phyloP scores from a whole-genome alignment of 345 rosid species.

The Raphanus raphanistrum region DNA sequence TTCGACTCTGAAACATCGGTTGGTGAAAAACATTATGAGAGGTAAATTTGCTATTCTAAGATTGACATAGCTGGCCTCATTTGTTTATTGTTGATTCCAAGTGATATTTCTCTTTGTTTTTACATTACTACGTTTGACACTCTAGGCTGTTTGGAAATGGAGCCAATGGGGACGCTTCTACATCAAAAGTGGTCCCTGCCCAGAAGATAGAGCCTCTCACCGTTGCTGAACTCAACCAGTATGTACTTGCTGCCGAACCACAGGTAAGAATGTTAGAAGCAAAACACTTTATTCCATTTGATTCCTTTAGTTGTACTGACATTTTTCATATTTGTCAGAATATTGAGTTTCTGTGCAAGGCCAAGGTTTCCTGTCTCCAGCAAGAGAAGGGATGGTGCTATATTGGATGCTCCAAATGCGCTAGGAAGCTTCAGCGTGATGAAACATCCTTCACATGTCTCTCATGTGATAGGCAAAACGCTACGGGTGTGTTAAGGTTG shows the following conservation, averaged over 20 bases:
- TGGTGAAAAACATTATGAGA: background rate
- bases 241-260: background rate
- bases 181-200: background rate
- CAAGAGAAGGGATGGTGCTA: no score
- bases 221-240: background rate
- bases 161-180: background rate
- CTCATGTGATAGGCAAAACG: no score
- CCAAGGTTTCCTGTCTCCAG: no score
- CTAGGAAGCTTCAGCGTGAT: no score
- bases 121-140: background rate
- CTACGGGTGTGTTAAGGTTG: no score
- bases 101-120: background rate
- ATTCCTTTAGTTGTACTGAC: no score
- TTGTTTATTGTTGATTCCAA: background rate
- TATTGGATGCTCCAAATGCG: no score
- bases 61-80: background rate
- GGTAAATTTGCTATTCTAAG: background rate
- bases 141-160: background rate
- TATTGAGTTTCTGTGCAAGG: no score
- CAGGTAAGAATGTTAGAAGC: background rate
- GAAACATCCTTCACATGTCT: no score
- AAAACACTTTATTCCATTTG: no score
- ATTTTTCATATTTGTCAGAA: no score
- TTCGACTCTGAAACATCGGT: background rate
- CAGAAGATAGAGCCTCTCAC: background rate